These are phyloP conservation scores for Colletotrichum tropicale DNA, from an alignment of 2,329 filamentous ascomycete species.

Conservation along the genomic window DNA sequence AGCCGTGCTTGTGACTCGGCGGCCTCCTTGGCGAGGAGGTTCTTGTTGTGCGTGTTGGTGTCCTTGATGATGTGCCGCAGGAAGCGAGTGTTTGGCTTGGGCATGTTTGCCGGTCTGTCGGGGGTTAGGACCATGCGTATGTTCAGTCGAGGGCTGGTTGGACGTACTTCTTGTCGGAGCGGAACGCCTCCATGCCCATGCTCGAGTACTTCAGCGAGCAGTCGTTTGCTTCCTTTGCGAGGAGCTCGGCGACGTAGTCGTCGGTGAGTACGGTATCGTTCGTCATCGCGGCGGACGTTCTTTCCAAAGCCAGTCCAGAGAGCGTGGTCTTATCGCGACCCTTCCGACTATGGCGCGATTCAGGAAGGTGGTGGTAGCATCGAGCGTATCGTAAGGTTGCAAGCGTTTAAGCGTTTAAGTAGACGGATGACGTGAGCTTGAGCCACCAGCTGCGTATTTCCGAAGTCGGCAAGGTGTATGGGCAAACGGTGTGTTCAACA, in stretches of 20 bases:
- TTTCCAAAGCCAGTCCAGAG: neutral
- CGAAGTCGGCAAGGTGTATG: neutral
- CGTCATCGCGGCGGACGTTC: conserved; percentile 33
- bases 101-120: conserved; percentile 66
- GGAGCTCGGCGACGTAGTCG: conserved; percentile 79
- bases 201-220: conserved; percentile 76
- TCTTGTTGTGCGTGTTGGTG: conserved; percentile 87
- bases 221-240: conserved; percentile 79
- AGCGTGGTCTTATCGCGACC: neutral
- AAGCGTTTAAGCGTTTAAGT: neutral
- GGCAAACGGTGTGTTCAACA: neutral
- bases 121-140: neutral
- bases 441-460: neutral
- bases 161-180: conserved; percentile 50
- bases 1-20: conserved; percentile 78
- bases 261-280: conserved; percentile 67
- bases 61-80: conserved; percentile 86
- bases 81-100: conserved; percentile 92
- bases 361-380: neutral
- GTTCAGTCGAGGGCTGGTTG: neutral
- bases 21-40: conserved; percentile 82
- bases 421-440: neutral
- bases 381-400: neutral
- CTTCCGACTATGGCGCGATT: neutral
- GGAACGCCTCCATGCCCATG: conserved; percentile 73